phyloP scores from a whole-genome alignment of 805 yeast species.

The Jamesozyma lodderae region DNA sequence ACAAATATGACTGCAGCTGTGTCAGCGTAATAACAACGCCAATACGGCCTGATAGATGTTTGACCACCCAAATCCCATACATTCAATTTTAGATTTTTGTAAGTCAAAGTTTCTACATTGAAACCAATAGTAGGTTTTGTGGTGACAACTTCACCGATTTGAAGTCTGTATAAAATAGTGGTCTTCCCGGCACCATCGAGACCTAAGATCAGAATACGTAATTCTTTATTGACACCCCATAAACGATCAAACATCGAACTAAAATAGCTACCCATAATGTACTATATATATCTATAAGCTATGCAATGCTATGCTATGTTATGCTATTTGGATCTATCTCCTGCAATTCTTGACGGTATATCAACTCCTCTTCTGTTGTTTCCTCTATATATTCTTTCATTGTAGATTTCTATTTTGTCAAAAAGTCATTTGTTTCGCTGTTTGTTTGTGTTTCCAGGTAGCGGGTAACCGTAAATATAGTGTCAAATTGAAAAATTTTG shows the following conservation, averaged over 20 bases:
- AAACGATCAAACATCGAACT: constrained; percentile 77
- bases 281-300: not conserved
- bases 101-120: constrained; percentile 85
- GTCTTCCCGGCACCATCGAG: constrained; percentile 97
- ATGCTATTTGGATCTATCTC: no score
- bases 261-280: constrained; percentile 74
- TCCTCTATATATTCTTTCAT: no score
- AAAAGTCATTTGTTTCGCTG: no score
- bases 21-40: constrained; percentile 94
- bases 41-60: constrained; percentile 88
- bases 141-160: constrained; percentile 74
- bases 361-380: no score
- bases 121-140: constrained; percentile 84
- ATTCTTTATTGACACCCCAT: constrained; percentile 87
- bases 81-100: constrained; percentile 81
- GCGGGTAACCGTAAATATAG: no score
- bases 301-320: no score
- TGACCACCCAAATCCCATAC: constrained; percentile 99
- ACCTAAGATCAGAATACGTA: constrained; percentile 82
- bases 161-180: constrained; percentile 82
- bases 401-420: no score
- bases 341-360: no score
- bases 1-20: constrained; percentile 95
- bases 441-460: no score
- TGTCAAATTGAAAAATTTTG: no score